Base-by-base conservation (phyloP, 2,329 filamentous ascomycete species). In the Colletotrichum camelliae region DNA sequence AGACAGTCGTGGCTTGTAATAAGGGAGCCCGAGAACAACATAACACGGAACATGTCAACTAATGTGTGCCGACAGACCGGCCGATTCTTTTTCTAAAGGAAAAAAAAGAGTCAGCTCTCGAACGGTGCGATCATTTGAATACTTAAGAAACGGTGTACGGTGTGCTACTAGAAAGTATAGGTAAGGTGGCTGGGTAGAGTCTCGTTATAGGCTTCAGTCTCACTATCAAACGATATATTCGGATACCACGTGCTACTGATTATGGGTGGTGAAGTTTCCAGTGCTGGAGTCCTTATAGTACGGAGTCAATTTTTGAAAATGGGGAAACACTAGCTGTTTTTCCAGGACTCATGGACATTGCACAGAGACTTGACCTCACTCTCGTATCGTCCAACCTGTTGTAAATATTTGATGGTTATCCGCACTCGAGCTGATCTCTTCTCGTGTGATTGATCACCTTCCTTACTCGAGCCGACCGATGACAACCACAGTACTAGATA, bases 1-100 rank as follows among this genome's bases (percentile, higher is more conserved):
- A 12, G 18, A 48, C 43, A 13, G 9, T 21, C n/a, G 43, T 48
- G 43, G 1, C 43, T 48, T 21, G 10, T 48, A n/a, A 12, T 13
- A n/a, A 21, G 5, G 5, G 1, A n/a, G 43, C 43, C 1, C n/a
- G 6, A 12, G 1, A 5, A 5, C 3, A 48, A 1, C 18, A 48
- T 48, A 1, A 7, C 6, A n/a, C 10, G 3, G 5, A 24, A 24
- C 24, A 24, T 24, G 24, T 24, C 24, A 24, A 24, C 24, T 24
- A 24, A 24, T 24, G 24, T 24, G 24, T 24, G 24, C 4, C 24
- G 24, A 24, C 24, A 24, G 24, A 24, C 24, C 24, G 24, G 24
- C 24, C 24, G 24, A 24, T 24, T 24, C 24, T 24, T 24, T 24
- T 24, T 24, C 4, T 24, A 3, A 4, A 24, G 4, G 24, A 3